Evolutionary conservation across 176 grass and related monocot species (phyloP).

Genomic region (Triticum urartu): DNA sequence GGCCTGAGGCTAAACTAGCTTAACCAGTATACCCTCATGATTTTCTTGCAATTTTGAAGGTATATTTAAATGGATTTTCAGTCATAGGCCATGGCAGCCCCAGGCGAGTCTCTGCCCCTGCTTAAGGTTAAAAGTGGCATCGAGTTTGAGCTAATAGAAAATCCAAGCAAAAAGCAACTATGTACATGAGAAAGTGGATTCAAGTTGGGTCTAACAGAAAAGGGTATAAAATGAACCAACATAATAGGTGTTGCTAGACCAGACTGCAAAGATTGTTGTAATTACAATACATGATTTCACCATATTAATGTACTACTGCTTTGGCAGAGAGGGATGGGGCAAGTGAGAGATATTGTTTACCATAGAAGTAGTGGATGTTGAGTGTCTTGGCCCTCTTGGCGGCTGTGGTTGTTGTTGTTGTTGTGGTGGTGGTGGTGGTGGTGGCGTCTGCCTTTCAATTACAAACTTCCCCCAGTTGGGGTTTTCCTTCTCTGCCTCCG

Average conservation of each 20-base stretch:
- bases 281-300: background rate
- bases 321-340: background rate
- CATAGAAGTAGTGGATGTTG: constrained; percentile 17
- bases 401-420: constrained; percentile 6
- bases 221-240: background rate
- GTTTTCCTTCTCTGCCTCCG: constrained; percentile 84
- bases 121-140: background rate
- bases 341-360: constrained; percentile 15
- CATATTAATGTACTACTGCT: background rate
- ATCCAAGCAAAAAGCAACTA: background rate
- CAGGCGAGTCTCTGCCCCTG: background rate
- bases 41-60: background rate
- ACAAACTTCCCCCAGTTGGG: constrained; percentile 85
- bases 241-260: background rate
- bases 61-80: background rate
- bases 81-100: background rate
- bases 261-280: background rate
- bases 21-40: background rate
- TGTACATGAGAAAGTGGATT: background rate
- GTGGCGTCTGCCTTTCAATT: constrained; percentile 45
- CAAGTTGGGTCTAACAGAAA: background rate
- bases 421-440: background rate
- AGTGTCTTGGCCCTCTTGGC: constrained; percentile 40
- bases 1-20: background rate
- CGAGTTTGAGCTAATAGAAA: background rate